Conservation (phyloP, 2,329 filamentous ascomycete species). For the Dichotomopilus funicola region DNA sequence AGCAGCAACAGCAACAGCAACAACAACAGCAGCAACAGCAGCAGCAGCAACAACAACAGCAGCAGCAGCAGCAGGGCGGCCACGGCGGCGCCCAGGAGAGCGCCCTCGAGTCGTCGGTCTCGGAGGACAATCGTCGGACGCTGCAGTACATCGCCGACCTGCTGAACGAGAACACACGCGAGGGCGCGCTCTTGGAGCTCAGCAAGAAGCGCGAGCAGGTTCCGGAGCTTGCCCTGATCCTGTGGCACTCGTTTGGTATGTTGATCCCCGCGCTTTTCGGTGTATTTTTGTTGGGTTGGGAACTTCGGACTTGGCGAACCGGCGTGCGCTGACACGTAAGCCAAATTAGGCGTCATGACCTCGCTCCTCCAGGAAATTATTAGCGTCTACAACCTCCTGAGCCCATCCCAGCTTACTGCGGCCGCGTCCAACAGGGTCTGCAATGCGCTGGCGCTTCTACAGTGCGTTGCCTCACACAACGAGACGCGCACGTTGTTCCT, state of each 20-base stretch:
- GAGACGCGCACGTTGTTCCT: constrained; percentile 91
- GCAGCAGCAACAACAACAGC: no score
- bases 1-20: no score
- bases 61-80: no score
- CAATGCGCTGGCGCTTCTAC: constrained; percentile 89
- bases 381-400: constrained; percentile 93
- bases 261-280: constrained; percentile 10
- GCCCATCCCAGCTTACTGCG: constrained; percentile 92
- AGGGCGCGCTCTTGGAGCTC: constrained; percentile 85
- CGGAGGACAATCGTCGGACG: constrained; percentile 88
- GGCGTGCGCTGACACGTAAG: constrained; percentile 15
- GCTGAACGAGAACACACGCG: constrained; percentile 77
- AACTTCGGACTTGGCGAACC: neutral
- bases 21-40: no score
- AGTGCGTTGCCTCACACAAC: constrained; percentile 96
- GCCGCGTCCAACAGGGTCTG: constrained; percentile 97
- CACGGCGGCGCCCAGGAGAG: constrained; percentile 46
- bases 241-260: constrained; percentile 98
- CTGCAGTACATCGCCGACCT: constrained; percentile 89
- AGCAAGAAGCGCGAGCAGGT: constrained; percentile 99
- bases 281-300: neutral
- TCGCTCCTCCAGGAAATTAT: constrained; percentile 97
- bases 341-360: constrained; percentile 80
- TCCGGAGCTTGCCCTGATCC: constrained; percentile 86
- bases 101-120: constrained; percentile 59